Evolutionary conservation across 2,329 filamentous ascomycete species (phyloP).

Genomic region (Plectosphaerella plurivora): DNA sequence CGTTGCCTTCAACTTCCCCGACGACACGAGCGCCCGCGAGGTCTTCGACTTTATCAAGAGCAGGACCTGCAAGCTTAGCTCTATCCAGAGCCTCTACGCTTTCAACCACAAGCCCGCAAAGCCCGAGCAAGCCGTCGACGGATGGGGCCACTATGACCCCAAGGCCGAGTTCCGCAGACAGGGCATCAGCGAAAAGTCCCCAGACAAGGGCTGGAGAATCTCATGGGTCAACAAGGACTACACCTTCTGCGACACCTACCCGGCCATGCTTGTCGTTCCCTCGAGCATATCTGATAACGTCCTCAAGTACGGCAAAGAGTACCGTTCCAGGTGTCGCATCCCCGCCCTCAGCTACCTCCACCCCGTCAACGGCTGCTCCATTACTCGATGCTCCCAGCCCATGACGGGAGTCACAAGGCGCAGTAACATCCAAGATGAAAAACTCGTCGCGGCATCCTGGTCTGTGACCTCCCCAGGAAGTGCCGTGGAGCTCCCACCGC

Average conservation of each 20-base stretch:
- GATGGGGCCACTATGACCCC: slow-evolving; percentile 83
- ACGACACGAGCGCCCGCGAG: slow-evolving; percentile 71
- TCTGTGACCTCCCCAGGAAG: slow-evolving; percentile 55
- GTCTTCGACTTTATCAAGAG: slow-evolving; percentile 82
- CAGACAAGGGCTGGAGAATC: slow-evolving; percentile 80
- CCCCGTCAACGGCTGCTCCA: slow-evolving; percentile 92
- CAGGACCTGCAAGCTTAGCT: slow-evolving; percentile 76
- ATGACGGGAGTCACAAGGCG: slow-evolving; percentile 81
- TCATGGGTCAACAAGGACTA: slow-evolving; percentile 89
- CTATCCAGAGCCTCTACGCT: slow-evolving; percentile 85
- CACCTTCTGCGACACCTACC: slow-evolving; percentile 88
- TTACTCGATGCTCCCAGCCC: slow-evolving; percentile 91
- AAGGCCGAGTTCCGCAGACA: slow-evolving; percentile 81
- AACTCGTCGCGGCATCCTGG: slow-evolving; percentile 88
- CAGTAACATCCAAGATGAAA: slow-evolving; percentile 92
- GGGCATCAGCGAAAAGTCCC: slow-evolving; percentile 78
- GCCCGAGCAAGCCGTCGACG: slow-evolving; percentile 69
- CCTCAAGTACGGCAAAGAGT: slow-evolving; percentile 85
- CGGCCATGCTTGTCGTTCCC: slow-evolving; percentile 78
- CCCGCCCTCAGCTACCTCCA: slow-evolving; percentile 93
- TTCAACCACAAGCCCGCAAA: slow-evolving; percentile 77
- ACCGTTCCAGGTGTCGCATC: slow-evolving; percentile 84
- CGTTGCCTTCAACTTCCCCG: slow-evolving; percentile 81
- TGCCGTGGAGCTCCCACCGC: slow-evolving; percentile 31
- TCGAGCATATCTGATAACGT: slow-evolving; percentile 93